These are phyloP conservation scores for Hirsutella minnesotensis DNA, from an alignment of 2,329 filamentous ascomycete species.

Conservation along the genomic window DNA sequence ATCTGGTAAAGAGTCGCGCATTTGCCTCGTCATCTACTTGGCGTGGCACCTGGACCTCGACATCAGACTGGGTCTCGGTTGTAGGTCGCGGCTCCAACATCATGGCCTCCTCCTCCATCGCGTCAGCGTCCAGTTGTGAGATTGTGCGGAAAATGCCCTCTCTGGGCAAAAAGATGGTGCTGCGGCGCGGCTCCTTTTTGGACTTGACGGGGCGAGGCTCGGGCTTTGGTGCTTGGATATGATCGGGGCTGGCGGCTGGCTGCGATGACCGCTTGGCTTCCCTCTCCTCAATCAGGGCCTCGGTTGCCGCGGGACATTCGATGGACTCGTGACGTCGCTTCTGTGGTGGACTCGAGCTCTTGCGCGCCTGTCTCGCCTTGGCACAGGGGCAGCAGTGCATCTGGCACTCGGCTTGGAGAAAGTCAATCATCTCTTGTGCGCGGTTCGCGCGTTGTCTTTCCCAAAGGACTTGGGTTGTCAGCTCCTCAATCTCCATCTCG, in stretches of 20 bases:
- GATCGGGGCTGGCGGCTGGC: not conserved
- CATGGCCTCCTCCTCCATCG: constrained; percentile 23
- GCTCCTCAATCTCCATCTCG: constrained; percentile 47
- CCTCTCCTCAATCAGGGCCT: not conserved
- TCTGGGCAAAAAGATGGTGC: constrained; percentile 47
- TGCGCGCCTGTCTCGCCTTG: constrained; percentile 16
- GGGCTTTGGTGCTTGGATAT: constrained; percentile 3
- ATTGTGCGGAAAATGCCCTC: constrained; percentile 53
- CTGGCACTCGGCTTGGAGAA: constrained; percentile 63
- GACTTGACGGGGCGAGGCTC: constrained; percentile 13
- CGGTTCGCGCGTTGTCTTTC: constrained; percentile 53
- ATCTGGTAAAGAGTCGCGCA: constrained; percentile 37
- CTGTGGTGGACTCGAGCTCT: constrained; percentile 7
- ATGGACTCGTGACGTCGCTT: constrained; percentile 8
- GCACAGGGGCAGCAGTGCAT: constrained; percentile 55
- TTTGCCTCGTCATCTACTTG: not conserved
- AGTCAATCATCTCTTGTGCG: constrained; percentile 62
- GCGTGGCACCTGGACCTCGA: not conserved
- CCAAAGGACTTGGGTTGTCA: constrained; percentile 40
- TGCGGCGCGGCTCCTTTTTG: constrained; percentile 31
- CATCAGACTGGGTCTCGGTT: constrained; percentile 4
- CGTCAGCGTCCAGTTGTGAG: constrained; percentile 39
- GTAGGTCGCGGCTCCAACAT: constrained; percentile 5
- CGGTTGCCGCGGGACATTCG: constrained; percentile 3
- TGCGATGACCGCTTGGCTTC: constrained; percentile 8